Base-by-base conservation (phyloP, 164 flowering plant genomes). In the Magnolia kwangsiensis region DNA sequence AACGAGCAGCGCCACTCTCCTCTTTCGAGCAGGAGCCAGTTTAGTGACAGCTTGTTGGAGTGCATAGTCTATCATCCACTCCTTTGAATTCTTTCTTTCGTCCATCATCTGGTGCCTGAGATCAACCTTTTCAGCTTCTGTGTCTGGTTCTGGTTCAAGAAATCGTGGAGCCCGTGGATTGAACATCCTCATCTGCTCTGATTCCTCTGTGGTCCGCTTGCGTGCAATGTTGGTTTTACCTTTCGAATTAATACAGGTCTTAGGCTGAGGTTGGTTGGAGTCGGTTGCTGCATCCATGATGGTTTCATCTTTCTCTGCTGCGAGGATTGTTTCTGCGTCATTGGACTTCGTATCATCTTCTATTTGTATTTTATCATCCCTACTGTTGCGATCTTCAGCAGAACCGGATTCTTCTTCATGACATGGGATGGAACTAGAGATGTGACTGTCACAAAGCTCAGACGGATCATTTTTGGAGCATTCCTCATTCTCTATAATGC, bases 21-120 rank as follows among this genome's bases (percentile, higher is more conserved):
- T 85, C 81, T 87, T 88, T 79, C 90, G 84, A 75, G 87, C 90
- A 31, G 96, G 97, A 69, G 88, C 93, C 72, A 96, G 86, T 78
- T 88, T 86, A 27, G 86, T 75, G 8, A 95, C 91, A 2, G 87
- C 90, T 81, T 82, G 87, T 74, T 83, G 91, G 73, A 96, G 91
- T 37, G 98, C 98, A 81, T 86, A 81, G 79, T 96, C 99, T 24
- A 96, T 83, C 98, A 96, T 89, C 95, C 96, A 96, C 77, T 96
- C 96, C 72, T 96, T 95, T 4, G 89, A 75, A 14, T 74, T 85
- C 78, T 84, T 94, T 83, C 91, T 91, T 65, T 84, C 91, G 21
- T 84, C 92, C 73, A 78, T 82, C 71, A 81, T 83, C 78, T 87
- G 94, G 75, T 85, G 92, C 84, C 85, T 88, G 51, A 94, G 89